Conservation (phyloP, 176 grass and related monocot species). For the Sorghum bicolor region Sorghum_bicolor_NCBIv3 NC_012870.2:75064501-75065000, state of each 20-base stretch:
- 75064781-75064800: not conserved
- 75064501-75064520: not conserved
- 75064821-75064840: not conserved
- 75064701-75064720: too few relatives aligned
- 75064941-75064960: not conserved
- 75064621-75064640: not conserved
- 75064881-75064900: conserved; percentile 1
- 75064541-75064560: not conserved
- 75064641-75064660: not conserved
- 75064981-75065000: not conserved
- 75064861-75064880: not conserved
- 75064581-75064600: not conserved
- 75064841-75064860: not conserved
- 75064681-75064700: not conserved
- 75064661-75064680: not conserved
- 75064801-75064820: not conserved
- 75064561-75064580: not conserved
- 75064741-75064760: not conserved
- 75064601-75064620: not conserved
- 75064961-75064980: conserved; percentile 19
- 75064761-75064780: not conserved
- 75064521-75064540: not conserved
- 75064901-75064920: not conserved
- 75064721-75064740: not conserved
- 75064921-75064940: not conserved